Evolutionary conservation across 805 yeast species (phyloP).

Genomic region (Kurtzmaniella fragi): DNA sequence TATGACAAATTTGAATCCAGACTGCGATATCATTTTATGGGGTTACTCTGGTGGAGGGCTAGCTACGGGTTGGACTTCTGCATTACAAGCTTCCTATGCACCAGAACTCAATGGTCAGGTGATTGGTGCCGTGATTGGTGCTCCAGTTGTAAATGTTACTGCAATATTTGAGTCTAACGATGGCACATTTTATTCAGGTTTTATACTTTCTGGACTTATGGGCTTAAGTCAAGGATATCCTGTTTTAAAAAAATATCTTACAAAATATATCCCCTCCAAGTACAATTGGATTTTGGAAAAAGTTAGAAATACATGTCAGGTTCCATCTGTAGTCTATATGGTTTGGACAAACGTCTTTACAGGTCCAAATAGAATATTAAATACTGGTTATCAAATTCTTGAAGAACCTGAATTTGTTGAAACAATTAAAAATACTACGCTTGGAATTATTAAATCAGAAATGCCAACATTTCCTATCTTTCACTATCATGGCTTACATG

Average conservation of each 20-base stretch:
- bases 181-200: slow-evolving; percentile 17
- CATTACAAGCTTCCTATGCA: slow-evolving; percentile 16
- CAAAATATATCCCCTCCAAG: too few relatives aligned
- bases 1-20: background rate
- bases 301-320: background rate
- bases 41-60: slow-evolving; percentile 22
- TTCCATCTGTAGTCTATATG: background rate
- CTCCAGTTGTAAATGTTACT: slow-evolving; percentile 21
- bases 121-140: slow-evolving; percentile 25
- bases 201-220: slow-evolving; percentile 15
- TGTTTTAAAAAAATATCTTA: slow-evolving; percentile 5
- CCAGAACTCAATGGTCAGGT: slow-evolving; percentile 15
- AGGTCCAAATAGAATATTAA: background rate
- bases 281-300: too few relatives aligned
- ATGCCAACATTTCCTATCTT: background rate
- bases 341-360: background rate
- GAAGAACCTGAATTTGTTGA: background rate
- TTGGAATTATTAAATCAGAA: background rate
- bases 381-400: background rate
- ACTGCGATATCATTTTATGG: slow-evolving; percentile 8
- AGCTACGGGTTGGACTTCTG: slow-evolving; percentile 18
- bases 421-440: background rate
- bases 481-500: background rate
- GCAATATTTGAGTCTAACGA: slow-evolving; percentile 13
- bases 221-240: slow-evolving; percentile 23